Conservation (phyloP, 2,329 filamentous ascomycete genomes). For the Corinectria fuckeliana region DNA sequence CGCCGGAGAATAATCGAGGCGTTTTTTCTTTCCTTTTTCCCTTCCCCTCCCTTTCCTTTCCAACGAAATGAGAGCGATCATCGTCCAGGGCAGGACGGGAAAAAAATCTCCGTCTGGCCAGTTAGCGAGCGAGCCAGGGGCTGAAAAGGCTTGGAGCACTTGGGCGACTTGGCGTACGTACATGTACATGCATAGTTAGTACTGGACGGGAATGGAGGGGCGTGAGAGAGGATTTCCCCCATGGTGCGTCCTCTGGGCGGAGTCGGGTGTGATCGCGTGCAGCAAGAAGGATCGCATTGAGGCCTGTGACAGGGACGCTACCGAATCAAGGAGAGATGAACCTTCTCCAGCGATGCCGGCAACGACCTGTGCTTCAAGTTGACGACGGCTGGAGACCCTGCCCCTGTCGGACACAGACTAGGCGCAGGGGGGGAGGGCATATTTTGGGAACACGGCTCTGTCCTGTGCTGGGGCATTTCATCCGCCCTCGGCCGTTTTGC, state of each 20-base stretch:
- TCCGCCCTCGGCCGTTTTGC: constrained; percentile 16
- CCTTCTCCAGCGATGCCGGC: constrained; percentile 21
- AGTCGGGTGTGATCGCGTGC: constrained; percentile 27
- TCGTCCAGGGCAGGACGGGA: constrained; percentile 11
- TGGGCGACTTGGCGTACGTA: too few relatives aligned
- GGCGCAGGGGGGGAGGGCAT: neutral
- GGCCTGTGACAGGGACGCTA: constrained; percentile 22
- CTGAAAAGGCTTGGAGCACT: constrained; percentile 3
- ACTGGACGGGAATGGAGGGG: constrained; percentile 8
- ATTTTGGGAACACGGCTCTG: constrained; percentile 16
- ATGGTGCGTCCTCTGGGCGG: constrained; percentile 4
- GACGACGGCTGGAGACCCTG: constrained; percentile 12
- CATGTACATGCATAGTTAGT: too few relatives aligned
- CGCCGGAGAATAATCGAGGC: constrained; percentile 23
- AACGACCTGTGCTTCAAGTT: constrained; percentile 14
- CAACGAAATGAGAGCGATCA: constrained; percentile 21
- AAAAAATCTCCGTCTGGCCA: constrained; percentile 29
- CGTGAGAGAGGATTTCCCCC: constrained; percentile 15
- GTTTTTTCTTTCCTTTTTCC: too few relatives aligned
- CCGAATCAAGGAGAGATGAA: constrained; percentile 25
- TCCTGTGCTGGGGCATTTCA: constrained; percentile 15
- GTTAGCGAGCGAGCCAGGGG: constrained; percentile 10
- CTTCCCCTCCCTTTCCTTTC: too few relatives aligned
- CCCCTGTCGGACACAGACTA: constrained; percentile 7
- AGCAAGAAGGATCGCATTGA: constrained; percentile 24